Evolutionary conservation across 2,329 filamentous ascomycete species (phyloP).

Genomic region (Zymoseptoria ardabiliae): DNA sequence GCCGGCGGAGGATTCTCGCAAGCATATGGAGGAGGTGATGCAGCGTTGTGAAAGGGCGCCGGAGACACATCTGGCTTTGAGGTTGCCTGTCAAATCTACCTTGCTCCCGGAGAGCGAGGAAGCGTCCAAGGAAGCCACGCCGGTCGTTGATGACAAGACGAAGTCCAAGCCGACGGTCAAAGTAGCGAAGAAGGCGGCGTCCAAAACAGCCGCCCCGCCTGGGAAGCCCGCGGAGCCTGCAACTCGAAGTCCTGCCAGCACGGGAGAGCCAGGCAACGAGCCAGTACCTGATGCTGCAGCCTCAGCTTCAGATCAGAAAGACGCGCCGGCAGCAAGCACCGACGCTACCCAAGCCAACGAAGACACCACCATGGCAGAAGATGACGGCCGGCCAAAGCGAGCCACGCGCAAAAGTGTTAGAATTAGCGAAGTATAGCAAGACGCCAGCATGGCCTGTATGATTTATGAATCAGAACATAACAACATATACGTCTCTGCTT

Average conservation of each 20-base stretch:
- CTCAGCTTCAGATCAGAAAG: background rate
- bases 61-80: constrained; percentile 48
- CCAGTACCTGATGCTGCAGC: background rate
- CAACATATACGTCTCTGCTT: background rate
- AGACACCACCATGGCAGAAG: background rate
- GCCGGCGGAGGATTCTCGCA: constrained; percentile 45
- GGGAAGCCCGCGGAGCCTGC: constrained; percentile 1
- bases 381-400: constrained; percentile 18
- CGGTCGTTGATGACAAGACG: constrained; percentile 13
- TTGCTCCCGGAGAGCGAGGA: constrained; percentile 13
- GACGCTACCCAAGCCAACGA: background rate
- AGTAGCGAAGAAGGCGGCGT: constrained; percentile 14
- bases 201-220: constrained; percentile 7
- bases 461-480: background rate
- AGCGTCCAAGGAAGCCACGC: constrained; percentile 22
- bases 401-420: constrained; percentile 26
- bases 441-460: background rate
- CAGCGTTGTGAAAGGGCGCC: constrained; percentile 49
- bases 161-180: constrained; percentile 13
- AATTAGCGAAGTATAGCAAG: constrained; percentile 23
- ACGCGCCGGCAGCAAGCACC: background rate
- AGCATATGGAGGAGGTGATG: constrained; percentile 52
- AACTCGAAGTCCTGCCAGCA: background rate
- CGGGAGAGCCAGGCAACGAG: constrained; percentile 1
- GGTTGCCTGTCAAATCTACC: constrained; percentile 39